These are phyloP conservation scores for Podila verticillata DNA, from an alignment of 192 early-diverging fungal species.

Conservation along the genomic window DNA sequence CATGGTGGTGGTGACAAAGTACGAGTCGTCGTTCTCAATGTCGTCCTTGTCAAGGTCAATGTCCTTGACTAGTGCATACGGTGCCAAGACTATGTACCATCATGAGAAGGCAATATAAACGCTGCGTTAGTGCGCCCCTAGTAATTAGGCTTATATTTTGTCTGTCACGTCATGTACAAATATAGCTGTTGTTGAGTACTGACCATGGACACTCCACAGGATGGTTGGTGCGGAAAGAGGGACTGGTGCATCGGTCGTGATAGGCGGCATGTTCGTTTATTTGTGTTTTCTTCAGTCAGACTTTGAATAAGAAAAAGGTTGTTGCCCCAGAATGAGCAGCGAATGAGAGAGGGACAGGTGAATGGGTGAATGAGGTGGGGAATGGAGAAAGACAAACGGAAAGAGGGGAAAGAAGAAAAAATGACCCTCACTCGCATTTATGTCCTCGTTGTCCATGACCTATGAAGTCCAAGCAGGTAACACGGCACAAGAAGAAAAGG, in stretches of 20 bases:
- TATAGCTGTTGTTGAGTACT: background rate
- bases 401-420: background rate
- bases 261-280: too few species aligned
- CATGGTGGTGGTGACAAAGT: slow-evolving; percentile 8
- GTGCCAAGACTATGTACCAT: slow-evolving; percentile 13
- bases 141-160: too few species aligned
- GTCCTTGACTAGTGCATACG: slow-evolving; percentile 28
- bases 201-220: slow-evolving; percentile 42
- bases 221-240: background rate
- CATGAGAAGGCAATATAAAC: background rate
- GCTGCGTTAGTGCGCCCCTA: background rate
- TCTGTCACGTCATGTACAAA: background rate
- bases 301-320: background rate
- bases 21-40: slow-evolving; percentile 22
- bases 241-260: background rate
- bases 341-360: background rate
- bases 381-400: background rate
- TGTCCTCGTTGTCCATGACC: too few species aligned
- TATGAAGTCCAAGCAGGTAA: too few species aligned
- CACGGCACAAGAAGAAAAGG: background rate
- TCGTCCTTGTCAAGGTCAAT: slow-evolving; percentile 24
- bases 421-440: background rate
- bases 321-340: background rate
- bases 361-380: background rate
- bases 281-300: background rate